Conservation (phyloP, 106 monocot species). For the Vanilla planifolia region DNA sequence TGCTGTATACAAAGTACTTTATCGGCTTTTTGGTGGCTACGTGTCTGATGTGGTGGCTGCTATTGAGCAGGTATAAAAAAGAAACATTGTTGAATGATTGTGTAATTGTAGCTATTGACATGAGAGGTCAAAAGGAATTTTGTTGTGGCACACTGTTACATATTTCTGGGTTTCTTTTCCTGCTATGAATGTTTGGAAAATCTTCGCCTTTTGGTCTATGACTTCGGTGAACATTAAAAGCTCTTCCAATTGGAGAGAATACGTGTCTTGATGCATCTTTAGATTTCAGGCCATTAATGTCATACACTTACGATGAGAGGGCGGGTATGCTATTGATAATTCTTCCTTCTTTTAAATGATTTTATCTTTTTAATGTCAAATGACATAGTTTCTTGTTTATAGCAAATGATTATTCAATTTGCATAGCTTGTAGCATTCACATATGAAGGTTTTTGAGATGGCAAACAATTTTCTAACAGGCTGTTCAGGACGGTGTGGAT, state of each 20-base stretch:
- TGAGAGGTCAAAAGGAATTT: not conserved
- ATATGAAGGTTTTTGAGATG: not conserved
- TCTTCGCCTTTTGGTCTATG: not conserved
- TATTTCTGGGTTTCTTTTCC: not conserved
- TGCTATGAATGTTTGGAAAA: not conserved
- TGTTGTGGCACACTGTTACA: not conserved
- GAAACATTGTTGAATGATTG: too few species aligned
- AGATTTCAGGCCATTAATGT: not conserved
- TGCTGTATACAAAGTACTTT: slow-evolving; percentile 95
- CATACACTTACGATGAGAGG: not conserved
- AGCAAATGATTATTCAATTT: too few species aligned
- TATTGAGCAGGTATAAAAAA: slow-evolving; percentile 71
- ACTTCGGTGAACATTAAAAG: not conserved
- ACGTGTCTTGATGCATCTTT: not conserved
- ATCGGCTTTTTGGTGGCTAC: slow-evolving; percentile 95
- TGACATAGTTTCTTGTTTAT: not conserved
- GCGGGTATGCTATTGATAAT: not conserved
- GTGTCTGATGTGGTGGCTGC: slow-evolving; percentile 98
- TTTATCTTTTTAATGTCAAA: not conserved
- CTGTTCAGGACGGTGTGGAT: slow-evolving; percentile 95
- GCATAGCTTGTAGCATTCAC: too few species aligned
- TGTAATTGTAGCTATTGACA: not conserved
- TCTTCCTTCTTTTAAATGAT: not conserved
- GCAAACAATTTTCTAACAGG: slow-evolving; percentile 44
- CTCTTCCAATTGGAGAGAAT: not conserved